These are phyloP conservation scores for Solanum tarapatanum DNA, from an alignment of 257 asterid genomes.

Conservation along the genomic window DNA sequence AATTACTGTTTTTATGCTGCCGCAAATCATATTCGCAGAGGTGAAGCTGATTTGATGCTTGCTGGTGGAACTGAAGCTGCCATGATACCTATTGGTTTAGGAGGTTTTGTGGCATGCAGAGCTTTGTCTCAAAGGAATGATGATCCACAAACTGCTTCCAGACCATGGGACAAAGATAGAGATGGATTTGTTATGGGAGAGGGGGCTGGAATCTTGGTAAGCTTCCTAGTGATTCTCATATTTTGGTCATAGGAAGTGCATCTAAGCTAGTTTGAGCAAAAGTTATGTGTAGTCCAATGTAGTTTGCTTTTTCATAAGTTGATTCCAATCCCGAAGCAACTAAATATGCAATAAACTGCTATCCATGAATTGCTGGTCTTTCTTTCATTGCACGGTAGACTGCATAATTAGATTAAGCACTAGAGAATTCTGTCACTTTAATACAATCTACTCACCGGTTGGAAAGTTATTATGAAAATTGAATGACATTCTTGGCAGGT, in stretches of 20 bases:
- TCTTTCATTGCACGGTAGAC: background rate
- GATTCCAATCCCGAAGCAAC: background rate
- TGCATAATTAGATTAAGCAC: background rate
- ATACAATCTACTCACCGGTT: background rate
- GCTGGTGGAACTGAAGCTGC: constrained; percentile 98
- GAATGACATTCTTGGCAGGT: constrained; percentile 35
- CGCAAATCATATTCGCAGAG: constrained; percentile 91
- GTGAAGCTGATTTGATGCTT: constrained; percentile 92
- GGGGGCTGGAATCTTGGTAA: constrained; percentile 89
- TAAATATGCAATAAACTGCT: background rate
- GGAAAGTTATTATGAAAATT: background rate
- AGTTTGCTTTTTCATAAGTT: background rate
- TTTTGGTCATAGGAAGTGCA: background rate
- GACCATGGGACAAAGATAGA: constrained; percentile 86
- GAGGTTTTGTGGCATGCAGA: constrained; percentile 94
- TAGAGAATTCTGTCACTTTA: background rate
- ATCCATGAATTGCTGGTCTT: background rate
- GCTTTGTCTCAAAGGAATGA: constrained; percentile 93
- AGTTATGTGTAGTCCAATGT: background rate
- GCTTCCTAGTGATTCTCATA: constrained; percentile 2
- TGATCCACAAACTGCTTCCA: constrained; percentile 81
- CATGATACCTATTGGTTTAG: constrained; percentile 86
- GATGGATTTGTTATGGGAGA: constrained; percentile 98
- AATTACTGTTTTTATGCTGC: constrained; percentile 92
- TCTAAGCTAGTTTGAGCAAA: background rate